These are phyloP conservation scores for Aspergillus fijiensis DNA, from an alignment of 2,329 filamentous ascomycete species.

Conservation along the genomic window DNA sequence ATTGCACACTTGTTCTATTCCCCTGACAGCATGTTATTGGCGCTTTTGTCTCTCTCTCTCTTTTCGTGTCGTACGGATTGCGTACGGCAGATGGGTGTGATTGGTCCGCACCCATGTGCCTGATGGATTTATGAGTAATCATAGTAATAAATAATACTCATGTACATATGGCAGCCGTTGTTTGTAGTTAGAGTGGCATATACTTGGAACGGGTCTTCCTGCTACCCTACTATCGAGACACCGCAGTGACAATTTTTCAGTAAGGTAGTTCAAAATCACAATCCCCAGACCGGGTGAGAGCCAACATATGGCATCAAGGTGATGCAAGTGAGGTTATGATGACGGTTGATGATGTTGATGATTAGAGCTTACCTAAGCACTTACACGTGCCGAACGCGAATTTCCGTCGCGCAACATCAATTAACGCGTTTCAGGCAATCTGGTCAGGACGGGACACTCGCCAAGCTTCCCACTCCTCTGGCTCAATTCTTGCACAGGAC, in stretches of 20 bases:
- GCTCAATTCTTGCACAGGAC: not conserved
- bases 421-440: slow-evolving; percentile 22
- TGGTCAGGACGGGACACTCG: not conserved
- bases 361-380: slow-evolving; percentile 11
- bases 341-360: not conserved
- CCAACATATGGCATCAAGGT: not conserved
- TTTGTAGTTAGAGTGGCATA: not conserved
- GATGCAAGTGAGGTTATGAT: not conserved
- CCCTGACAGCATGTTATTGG: slow-evolving; percentile 14
- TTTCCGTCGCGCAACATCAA: slow-evolving; percentile 20
- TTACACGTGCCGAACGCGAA: slow-evolving; percentile 17
- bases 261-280: not conserved
- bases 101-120: slow-evolving; percentile 9
- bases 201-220: not conserved
- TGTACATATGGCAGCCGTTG: slow-evolving; percentile 20
- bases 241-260: not conserved
- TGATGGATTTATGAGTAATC: slow-evolving; percentile 18
- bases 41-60: not conserved
- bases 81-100: slow-evolving; percentile 11
- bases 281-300: not conserved
- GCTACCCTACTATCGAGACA: not conserved
- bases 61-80: slow-evolving; percentile 4
- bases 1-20: slow-evolving; percentile 16
- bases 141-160: slow-evolving; percentile 24
- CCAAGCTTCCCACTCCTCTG: not conserved